phyloP scores from a whole-genome alignment of 257 asterid genomes.

The Fraxinus pennsylvanica region DNA sequence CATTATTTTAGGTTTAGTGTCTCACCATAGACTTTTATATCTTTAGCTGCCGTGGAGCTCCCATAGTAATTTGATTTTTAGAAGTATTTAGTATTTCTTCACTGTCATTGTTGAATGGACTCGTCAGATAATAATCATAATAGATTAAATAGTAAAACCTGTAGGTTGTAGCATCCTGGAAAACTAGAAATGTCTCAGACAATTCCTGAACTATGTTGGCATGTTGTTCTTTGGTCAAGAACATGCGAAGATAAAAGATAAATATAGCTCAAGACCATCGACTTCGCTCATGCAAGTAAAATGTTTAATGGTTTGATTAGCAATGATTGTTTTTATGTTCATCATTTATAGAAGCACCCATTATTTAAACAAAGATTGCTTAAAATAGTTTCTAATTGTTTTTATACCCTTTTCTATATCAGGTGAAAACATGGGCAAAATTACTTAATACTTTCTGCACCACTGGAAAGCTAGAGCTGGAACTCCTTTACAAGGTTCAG shows the following conservation, averaged over 20 bases:
- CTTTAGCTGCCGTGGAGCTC: neutral
- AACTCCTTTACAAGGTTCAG: slow-evolving; percentile 92
- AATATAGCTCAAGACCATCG: neutral
- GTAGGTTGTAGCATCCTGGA: neutral
- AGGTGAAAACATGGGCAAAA: slow-evolving; percentile 91
- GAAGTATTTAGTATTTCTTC: neutral
- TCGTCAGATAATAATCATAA: neutral
- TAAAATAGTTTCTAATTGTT: neutral
- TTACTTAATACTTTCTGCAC: slow-evolving; percentile 82
- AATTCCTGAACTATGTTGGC: neutral
- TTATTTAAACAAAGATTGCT: neutral
- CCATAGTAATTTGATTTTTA: no score
- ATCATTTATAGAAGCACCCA: neutral
- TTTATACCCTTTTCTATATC: slow-evolving; percentile 12
- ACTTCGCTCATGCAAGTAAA: neutral
- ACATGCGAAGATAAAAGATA: neutral
- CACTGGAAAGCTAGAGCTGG: slow-evolving; percentile 83
- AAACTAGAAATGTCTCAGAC: neutral
- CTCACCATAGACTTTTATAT: neutral
- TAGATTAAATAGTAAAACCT: neutral
- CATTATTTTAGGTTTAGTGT: neutral
- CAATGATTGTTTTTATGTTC: neutral
- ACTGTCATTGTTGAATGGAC: neutral
- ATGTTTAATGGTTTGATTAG: neutral
- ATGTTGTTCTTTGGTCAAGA: neutral